Evolutionary conservation across 805 yeast species (phyloP), one percentile per base, ranked within the genome.

Genomic region (Torulaspora indica): DNA sequence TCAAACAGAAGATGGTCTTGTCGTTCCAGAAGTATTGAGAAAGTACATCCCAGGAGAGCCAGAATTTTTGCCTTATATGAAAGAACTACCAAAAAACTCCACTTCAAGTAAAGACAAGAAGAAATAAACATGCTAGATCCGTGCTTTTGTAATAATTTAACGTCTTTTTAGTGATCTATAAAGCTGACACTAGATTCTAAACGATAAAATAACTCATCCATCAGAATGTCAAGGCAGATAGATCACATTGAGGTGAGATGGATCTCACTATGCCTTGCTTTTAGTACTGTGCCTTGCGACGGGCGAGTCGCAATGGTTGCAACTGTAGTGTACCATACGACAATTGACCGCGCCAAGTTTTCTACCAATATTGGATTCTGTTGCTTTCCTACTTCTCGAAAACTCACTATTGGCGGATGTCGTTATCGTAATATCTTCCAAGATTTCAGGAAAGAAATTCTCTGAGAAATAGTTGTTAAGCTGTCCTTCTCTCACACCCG

Each of bases 11-110:
- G 96, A 89, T 51, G 98, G 98, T 63, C 75, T 91, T 61, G 79
- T 79, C 45, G 79, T 93, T 51, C 98, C 98, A 50, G 95, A 90
- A 72, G 98, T 90, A 32, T 79, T 93, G 68, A 85, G 97, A 76
- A 87, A 79, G 69, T 93, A 84, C 76, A 87, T 93, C 61, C 98
- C 98, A 46, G 98, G 98, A 56, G 95, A 89, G 71, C 98, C 98
- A 27, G 97, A 91, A 67, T 93, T 93, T 70, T 72, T 93, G 58
- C 98, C 97, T 41, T 93, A 71, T 68, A 78, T 77, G 47, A 87
- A 84, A 69, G 98, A 88, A 64, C 77, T 91, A 60, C 96, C 96
- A 69, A 90, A 90, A 79, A 87, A 89, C 74, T 82, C 93, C 32
- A 87, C 95, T 53, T 85, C 95, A 42, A 78, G 76, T 68, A 75